These are phyloP conservation scores for Penicillium subrubescens DNA, from an alignment of 495 filamentous ascomycete species.

Conservation along the genomic window DNA sequence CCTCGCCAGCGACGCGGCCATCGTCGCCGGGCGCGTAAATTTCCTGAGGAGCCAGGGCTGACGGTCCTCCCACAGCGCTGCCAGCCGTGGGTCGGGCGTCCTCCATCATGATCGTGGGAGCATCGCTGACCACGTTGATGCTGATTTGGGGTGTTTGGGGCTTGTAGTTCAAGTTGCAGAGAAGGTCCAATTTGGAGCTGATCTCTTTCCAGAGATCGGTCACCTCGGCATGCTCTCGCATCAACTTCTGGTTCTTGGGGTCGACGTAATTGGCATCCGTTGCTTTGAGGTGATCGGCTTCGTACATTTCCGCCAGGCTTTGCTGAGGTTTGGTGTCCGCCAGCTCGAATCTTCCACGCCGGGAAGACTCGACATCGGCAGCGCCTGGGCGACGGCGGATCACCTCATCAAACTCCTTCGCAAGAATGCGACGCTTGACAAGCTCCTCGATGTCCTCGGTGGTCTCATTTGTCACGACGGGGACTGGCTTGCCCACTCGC, in stretches of 20 bases:
- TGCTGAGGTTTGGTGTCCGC: slow-evolving; percentile 86
- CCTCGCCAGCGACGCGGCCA: slow-evolving; percentile 62
- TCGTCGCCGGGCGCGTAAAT: slow-evolving; percentile 80
- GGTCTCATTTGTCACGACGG: slow-evolving; percentile 91
- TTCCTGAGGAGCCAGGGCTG: slow-evolving; percentile 90
- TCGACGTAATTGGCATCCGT: slow-evolving; percentile 80
- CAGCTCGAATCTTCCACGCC: slow-evolving; percentile 73
- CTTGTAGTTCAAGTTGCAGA: slow-evolving; percentile 94
- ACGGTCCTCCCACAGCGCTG: slow-evolving; percentile 70
- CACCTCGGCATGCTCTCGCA: slow-evolving; percentile 84
- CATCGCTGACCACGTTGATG: slow-evolving; percentile 85
- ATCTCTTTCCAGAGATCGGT: slow-evolving; percentile 81
- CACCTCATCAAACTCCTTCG: slow-evolving; percentile 91
- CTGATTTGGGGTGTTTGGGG: slow-evolving; percentile 77
- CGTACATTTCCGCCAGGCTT: slow-evolving; percentile 89
- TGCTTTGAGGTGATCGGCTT: slow-evolving; percentile 81
- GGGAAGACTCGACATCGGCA: slow-evolving; percentile 49
- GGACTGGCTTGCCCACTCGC: slow-evolving; percentile 90
- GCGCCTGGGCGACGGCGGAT: slow-evolving; percentile 74
- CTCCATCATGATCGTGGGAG: slow-evolving; percentile 89
- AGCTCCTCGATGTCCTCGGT: slow-evolving; percentile 91
- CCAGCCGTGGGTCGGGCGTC: slow-evolving; percentile 86
- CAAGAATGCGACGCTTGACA: slow-evolving; percentile 90
- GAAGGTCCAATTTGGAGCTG: slow-evolving; percentile 76
- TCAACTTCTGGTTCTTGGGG: slow-evolving; percentile 75